Conservation (phyloP, 768 basidiomycete genomes). For the Fistulinella prunicolor region DNA sequence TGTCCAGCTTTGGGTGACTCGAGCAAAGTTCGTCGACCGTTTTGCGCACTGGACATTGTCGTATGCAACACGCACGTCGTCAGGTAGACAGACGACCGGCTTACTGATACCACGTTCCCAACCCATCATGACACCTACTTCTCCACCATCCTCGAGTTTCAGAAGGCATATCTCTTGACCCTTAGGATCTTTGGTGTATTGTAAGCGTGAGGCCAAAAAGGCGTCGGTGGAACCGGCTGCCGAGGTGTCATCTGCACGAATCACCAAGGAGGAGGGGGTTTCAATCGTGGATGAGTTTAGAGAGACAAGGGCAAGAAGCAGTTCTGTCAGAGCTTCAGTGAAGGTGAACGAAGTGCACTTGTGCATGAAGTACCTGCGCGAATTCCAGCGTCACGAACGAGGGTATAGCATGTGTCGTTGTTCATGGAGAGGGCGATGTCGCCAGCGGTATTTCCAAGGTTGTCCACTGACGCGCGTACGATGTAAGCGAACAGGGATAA, state of each 20-base stretch:
- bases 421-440: slow-evolving; percentile 90
- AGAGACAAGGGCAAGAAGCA: slow-evolving; percentile 63
- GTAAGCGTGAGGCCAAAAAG: slow-evolving; percentile 70
- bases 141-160: slow-evolving; percentile 56
- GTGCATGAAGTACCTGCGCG: slow-evolving; percentile 63
- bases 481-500: neutral
- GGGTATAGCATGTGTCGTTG: slow-evolving; percentile 64
- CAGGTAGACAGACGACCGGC: slow-evolving; percentile 14
- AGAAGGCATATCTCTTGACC: slow-evolving; percentile 85
- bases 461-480: slow-evolving; percentile 55
- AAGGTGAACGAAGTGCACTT: slow-evolving; percentile 1
- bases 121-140: slow-evolving; percentile 99
- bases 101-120: slow-evolving; percentile 87
- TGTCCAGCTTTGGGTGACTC: slow-evolving; percentile 43
- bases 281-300: slow-evolving; percentile 36
- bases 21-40: slow-evolving; percentile 68
- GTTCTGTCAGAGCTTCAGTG: slow-evolving; percentile 44
- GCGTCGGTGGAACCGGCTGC: slow-evolving; percentile 60
- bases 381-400: slow-evolving; percentile 90
- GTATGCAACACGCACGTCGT: slow-evolving; percentile 11
- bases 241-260: slow-evolving; percentile 52
- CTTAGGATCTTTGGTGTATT: slow-evolving; percentile 62
- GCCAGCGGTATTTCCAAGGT: slow-evolving; percentile 77
- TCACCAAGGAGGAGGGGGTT: slow-evolving; percentile 33
- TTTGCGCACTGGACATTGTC: slow-evolving; percentile 55